Conservation (phyloP, 2,329 filamentous ascomycete genomes). For the Scedosporium dehoogii region DNA sequence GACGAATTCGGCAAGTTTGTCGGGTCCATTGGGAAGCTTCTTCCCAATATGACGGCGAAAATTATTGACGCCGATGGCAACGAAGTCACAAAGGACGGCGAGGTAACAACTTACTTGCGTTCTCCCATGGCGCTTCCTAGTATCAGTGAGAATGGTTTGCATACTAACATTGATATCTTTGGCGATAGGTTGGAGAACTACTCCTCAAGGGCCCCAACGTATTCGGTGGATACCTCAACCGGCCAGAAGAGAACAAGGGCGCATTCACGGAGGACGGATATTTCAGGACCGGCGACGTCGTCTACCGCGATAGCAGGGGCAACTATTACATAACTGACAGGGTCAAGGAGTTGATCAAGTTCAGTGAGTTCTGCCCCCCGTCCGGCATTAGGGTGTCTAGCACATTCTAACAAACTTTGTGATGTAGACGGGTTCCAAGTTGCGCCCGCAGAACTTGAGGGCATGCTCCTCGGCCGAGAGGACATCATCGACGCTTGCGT, state of each 20-base stretch:
- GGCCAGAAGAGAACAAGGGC: constrained; percentile 58
- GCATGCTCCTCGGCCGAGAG: constrained; percentile 31
- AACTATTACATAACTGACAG: constrained; percentile 90
- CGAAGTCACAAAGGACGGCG: constrained; percentile 42
- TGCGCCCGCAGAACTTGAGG: constrained; percentile 56
- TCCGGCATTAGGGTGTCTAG: not conserved
- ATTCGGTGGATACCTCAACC: constrained; percentile 70
- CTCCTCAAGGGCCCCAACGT: constrained; percentile 74
- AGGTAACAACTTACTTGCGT: constrained; percentile 17
- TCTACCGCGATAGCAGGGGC: constrained; percentile 63
- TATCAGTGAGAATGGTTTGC: no score
- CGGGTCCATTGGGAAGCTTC: constrained; percentile 67
- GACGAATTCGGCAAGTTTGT: constrained; percentile 67
- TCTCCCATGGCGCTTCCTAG: no score
- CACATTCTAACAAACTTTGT: constrained; percentile 25
- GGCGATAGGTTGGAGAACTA: constrained; percentile 47
- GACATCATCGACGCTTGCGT: constrained; percentile 52
- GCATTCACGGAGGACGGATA: constrained; percentile 69
- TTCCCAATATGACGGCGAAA: constrained; percentile 73
- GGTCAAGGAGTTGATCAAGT: constrained; percentile 56
- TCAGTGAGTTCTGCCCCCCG: constrained; percentile 28
- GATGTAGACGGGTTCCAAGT: constrained; percentile 54
- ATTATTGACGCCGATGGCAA: constrained; percentile 57
- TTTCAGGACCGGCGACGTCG: constrained; percentile 86
- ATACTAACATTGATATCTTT: not conserved